phyloP scores from a whole-genome alignment of 805 yeast genomes.

The Ascoidea tarda region DNA sequence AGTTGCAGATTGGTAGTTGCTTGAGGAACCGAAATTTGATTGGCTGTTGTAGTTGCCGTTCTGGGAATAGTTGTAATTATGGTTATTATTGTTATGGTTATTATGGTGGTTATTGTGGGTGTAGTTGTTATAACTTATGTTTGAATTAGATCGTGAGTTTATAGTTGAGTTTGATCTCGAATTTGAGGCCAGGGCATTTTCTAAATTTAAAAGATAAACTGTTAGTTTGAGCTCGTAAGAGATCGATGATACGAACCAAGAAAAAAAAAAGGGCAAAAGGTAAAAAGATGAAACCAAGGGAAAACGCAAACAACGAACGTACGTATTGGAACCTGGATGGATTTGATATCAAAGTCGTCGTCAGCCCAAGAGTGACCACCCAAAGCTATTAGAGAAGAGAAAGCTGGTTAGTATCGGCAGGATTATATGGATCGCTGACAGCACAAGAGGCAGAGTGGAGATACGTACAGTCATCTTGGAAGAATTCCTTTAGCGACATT shows the following conservation, averaged over 20 bases:
- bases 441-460: not conserved
- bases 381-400: slow-evolving; percentile 8
- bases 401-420: not conserved
- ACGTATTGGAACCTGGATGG: slow-evolving; percentile 34
- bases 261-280: not conserved
- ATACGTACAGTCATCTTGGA: slow-evolving; percentile 6
- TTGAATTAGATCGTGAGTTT: not conserved
- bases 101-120: slow-evolving; percentile 4
- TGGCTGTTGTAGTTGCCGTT: slow-evolving; percentile 3
- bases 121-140: slow-evolving; percentile 1
- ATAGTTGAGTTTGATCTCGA: not conserved
- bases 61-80: slow-evolving; percentile 1
- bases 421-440: not conserved
- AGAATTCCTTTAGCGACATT: slow-evolving; percentile 8
- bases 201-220: not conserved
- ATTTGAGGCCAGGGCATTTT: not conserved
- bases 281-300: not conserved
- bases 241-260: not conserved
- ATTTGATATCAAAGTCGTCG: slow-evolving; percentile 50
- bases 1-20: not conserved
- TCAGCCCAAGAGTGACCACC: slow-evolving; percentile 55
- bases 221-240: not conserved
- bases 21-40: not conserved
- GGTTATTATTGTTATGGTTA: not conserved
- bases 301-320: not conserved